Evolutionary conservation across 768 basidiomycete genomes (phyloP).

Genomic region (Amylocystis lapponica): DNA sequence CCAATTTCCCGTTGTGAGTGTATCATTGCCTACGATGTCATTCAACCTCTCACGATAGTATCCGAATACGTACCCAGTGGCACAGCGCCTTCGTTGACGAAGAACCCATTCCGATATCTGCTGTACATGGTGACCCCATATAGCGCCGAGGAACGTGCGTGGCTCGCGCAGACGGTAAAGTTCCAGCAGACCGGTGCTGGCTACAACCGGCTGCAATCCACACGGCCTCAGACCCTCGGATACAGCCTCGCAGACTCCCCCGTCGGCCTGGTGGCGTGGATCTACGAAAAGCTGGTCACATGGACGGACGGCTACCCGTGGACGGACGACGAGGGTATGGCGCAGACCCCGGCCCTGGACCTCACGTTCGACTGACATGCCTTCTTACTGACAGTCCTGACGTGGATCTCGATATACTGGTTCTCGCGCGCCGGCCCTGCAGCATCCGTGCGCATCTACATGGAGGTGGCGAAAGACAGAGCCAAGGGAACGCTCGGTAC

Average conservation of each 20-base stretch:
- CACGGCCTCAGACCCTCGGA: slow-evolving; percentile 35
- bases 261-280: slow-evolving; percentile 36
- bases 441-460: slow-evolving; percentile 27
- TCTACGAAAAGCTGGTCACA: slow-evolving; percentile 28
- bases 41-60: neutral
- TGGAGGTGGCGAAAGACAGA: slow-evolving; percentile 14
- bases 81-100: neutral
- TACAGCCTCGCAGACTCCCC: slow-evolving; percentile 58
- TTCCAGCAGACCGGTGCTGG: slow-evolving; percentile 25
- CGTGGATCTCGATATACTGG: slow-evolving; percentile 34
- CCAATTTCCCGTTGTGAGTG: slow-evolving; percentile 40
- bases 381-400: slow-evolving; percentile 24
- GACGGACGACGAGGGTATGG: slow-evolving; percentile 49
- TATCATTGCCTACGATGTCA: neutral
- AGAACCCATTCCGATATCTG: slow-evolving; percentile 12
- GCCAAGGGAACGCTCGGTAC: slow-evolving; percentile 1
- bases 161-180: slow-evolving; percentile 18
- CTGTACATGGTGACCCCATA: slow-evolving; percentile 23
- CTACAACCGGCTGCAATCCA: slow-evolving; percentile 28
- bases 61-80: neutral
- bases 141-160: slow-evolving; percentile 24
- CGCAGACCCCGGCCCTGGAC: neutral
- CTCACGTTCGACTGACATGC: neutral
- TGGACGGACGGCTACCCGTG: slow-evolving; percentile 47
- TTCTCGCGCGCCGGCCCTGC: slow-evolving; percentile 30